Evolutionary conservation across 352 stramenopile species (phyloP), one percentile per base, ranked within the genome.

Genomic region (Phytophthora pluvialis): DNA sequence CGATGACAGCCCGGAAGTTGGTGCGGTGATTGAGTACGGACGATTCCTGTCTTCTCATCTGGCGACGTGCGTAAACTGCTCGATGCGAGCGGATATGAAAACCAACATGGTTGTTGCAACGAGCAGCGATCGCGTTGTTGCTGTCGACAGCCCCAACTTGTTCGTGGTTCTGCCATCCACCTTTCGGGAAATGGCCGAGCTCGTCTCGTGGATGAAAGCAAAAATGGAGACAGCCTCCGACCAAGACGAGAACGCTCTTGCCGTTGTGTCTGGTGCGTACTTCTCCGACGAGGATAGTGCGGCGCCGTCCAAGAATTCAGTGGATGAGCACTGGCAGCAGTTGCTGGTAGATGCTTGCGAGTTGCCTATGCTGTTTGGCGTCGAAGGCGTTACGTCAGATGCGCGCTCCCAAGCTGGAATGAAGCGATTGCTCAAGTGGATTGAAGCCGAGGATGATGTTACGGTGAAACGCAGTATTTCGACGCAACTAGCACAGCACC

Each of bases 261-360:
- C n/a, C 11, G 44, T 77, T 38, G 54, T 74, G 40, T 70, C 61
- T 42, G 21, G 39, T 3, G 36, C 45, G 5, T 75, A 75, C 39
- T 75, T 69, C 16, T 54, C 42, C 12, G 39, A 57, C n/a, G 25
- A 0, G 3, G 40, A 25, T 40, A 64, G 7, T 32, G 35, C n/a
- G 8, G 31, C 25, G 31, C 48, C 31, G 18, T 40, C 11, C 0
- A 51, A 55, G 21, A 40, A 54, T 28, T 43, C 31, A 1, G 26
- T 49, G 57, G 72, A 79, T 18, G 21, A 57, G 3, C 53, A 60
- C 9, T 83, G 78, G 64, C 64, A 55, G 1, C 45, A 63, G 7
- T 54, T 90, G 39, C 70, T 85, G n/a, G 56, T 85, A 11, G 67
- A 83, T 29, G 65, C 69, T 3, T 87, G 83, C 35, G 53, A 60